phyloP scores from a whole-genome alignment of 768 basidiomycete species.

The Russula sp. region DNA sequence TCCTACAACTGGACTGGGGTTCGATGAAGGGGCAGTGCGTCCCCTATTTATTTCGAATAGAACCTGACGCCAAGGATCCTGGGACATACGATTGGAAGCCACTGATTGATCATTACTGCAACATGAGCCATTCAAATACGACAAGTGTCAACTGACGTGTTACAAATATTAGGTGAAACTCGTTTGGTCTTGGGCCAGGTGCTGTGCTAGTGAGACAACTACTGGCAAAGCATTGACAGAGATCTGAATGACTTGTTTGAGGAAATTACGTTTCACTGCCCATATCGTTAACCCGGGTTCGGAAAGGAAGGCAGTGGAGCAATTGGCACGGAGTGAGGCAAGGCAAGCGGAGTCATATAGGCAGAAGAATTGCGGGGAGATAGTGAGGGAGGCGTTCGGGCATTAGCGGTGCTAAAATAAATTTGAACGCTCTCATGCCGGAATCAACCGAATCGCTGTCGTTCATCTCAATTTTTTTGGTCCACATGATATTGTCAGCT shows the following conservation, averaged over 20 bases:
- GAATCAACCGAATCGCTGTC: neutral
- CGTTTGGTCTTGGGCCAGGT: neutral
- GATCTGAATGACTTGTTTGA: conserved; percentile 7
- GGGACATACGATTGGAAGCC: neutral
- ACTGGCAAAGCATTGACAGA: neutral
- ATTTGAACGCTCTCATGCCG: conserved; percentile 4
- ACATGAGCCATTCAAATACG: neutral
- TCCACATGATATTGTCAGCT: neutral
- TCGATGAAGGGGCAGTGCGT: neutral
- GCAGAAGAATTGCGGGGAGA: neutral
- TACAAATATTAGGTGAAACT: neutral
- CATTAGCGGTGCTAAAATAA: conserved; percentile 10
- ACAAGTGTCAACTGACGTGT: neutral
- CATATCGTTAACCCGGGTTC: neutral
- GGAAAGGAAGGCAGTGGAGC: neutral
- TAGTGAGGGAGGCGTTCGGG: conserved; percentile 4
- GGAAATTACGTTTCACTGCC: neutral
- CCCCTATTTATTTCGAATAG: conserved; percentile 13
- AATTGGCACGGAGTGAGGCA: neutral
- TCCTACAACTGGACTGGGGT: neutral
- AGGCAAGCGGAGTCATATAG: neutral
- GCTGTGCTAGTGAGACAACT: neutral
- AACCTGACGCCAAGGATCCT: neutral
- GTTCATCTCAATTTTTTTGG: neutral
- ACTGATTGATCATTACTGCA: neutral